These are phyloP conservation scores for Colletotrichum cordylinicola DNA, from an alignment of 2,329 filamentous ascomycete genomes.

Conservation along the genomic window DNA sequence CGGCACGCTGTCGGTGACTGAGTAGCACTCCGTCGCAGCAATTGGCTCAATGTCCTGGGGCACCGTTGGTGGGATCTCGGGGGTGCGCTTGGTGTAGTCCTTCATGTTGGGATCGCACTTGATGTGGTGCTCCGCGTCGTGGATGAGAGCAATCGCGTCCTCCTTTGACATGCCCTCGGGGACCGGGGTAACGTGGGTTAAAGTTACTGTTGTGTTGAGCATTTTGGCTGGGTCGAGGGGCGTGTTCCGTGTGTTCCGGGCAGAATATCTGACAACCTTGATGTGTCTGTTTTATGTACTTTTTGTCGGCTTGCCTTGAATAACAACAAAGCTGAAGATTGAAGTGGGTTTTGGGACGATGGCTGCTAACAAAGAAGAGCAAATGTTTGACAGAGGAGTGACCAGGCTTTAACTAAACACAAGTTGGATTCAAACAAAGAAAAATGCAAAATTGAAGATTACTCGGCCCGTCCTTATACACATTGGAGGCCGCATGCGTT, in stretches of 20 bases:
- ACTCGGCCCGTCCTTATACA: neutral
- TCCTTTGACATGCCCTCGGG: slow-evolving; percentile 40
- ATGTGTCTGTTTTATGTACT: neutral
- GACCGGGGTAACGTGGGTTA: slow-evolving; percentile 49
- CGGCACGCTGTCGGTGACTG: slow-evolving; percentile 56
- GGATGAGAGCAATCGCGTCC: slow-evolving; percentile 50
- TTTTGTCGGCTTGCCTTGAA: neutral
- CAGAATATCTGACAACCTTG: neutral
- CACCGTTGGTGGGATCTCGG: slow-evolving; percentile 32
- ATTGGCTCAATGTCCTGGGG: slow-evolving; percentile 32
- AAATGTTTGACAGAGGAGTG: neutral
- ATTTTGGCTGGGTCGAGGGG: slow-evolving; percentile 28
- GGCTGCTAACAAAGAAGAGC: neutral
- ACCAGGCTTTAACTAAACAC: neutral
- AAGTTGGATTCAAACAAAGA: neutral
- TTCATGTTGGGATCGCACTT: slow-evolving; percentile 57
- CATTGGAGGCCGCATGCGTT: neutral
- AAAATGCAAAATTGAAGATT: neutral
- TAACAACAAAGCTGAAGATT: neutral
- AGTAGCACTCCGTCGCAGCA: slow-evolving; percentile 44
- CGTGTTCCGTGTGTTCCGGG: neutral
- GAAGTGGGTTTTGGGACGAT: neutral
- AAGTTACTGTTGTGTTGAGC: slow-evolving; percentile 47
- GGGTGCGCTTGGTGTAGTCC: slow-evolving; percentile 35
- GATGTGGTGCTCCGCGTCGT: slow-evolving; percentile 58